phyloP scores from a whole-genome alignment of 2,329 filamentous ascomycete genomes.

The Thelonectria blattea region DNA sequence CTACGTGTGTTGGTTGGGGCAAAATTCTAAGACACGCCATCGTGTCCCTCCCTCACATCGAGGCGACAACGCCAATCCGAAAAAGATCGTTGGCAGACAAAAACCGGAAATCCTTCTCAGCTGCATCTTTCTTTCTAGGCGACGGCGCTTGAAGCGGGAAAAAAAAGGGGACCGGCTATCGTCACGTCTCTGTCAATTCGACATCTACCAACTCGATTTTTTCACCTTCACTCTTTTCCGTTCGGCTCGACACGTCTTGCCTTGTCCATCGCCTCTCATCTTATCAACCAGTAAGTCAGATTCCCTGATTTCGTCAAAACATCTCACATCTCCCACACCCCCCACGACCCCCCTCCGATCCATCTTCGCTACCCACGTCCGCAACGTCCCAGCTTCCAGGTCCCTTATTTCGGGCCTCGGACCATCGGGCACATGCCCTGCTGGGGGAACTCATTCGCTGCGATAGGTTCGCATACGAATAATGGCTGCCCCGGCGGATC shows the following conservation, averaged over 20 bases:
- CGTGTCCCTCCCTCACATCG: constrained; percentile 14
- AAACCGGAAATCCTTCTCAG: constrained; percentile 1
- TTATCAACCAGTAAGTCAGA: neutral
- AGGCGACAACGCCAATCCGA: constrained; percentile 25
- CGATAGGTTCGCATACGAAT: constrained; percentile 19
- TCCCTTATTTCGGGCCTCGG: constrained; percentile 29
- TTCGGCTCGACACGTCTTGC: neutral
- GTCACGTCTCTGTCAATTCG: constrained; percentile 2
- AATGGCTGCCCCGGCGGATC: constrained; percentile 22
- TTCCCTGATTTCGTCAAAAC: neutral
- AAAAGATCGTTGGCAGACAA: constrained; percentile 13
- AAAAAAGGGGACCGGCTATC: constrained; percentile 1
- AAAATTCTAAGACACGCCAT: constrained; percentile 30
- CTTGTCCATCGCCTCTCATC: neutral
- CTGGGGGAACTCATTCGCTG: constrained; percentile 23
- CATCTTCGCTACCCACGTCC: constrained; percentile 24
- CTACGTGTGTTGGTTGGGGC: constrained; percentile 24
- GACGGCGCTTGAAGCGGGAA: constrained; percentile 19
- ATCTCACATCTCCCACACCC: constrained; percentile 2
- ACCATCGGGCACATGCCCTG: constrained; percentile 19
- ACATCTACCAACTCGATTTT: constrained; percentile 4
- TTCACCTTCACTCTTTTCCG: neutral
- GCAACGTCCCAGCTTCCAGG: constrained; percentile 22
- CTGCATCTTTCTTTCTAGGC: constrained; percentile 6
- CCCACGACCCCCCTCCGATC: constrained; percentile 11